Percentiles rank a stretch among this genome's conserved stretches.
phyloP scores from a whole-genome alignment of 2,329 filamentous ascomycete genomes.

The Akanthomyces dipterigenus region DNA sequence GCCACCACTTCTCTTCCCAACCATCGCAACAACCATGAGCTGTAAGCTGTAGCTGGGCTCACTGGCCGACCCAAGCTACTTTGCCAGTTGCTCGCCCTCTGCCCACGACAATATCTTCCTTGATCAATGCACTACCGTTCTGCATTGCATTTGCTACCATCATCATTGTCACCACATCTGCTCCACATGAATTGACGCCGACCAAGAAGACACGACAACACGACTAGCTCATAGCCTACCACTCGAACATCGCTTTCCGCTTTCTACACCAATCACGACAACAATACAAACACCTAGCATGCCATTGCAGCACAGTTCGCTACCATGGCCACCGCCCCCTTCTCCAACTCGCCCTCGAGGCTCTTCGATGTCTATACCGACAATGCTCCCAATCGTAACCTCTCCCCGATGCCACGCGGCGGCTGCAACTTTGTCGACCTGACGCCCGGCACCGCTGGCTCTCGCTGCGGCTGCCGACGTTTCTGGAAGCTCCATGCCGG shows the following conservation, averaged over 20 bases:
- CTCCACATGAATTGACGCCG: neutral
- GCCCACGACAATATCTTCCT: neutral
- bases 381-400: constrained; percentile 22
- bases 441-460: constrained; percentile 42
- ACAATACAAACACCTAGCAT: neutral
- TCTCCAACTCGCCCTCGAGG: constrained; percentile 34
- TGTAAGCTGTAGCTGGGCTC: constrained; percentile 2
- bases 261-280: neutral
- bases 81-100: neutral
- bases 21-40: neutral
- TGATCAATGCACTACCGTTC: neutral
- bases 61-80: neutral
- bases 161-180: neutral
- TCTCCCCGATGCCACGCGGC: constrained; percentile 40
- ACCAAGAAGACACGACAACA: neutral
- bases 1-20: neutral
- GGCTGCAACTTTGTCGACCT: constrained; percentile 53
- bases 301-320: constrained; percentile 38
- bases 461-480: constrained; percentile 52
- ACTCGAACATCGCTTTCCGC: neutral
- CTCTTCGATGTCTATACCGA: constrained; percentile 53
- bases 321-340: constrained; percentile 40
- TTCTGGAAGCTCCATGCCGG: constrained; percentile 46
- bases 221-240: neutral
- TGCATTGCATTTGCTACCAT: neutral